Percentiles rank a stretch among this genome's conserved stretches.
Evolutionary conservation across 495 filamentous ascomycete genomes (phyloP).

Genomic region (Lasiosphaeria miniovina): DNA sequence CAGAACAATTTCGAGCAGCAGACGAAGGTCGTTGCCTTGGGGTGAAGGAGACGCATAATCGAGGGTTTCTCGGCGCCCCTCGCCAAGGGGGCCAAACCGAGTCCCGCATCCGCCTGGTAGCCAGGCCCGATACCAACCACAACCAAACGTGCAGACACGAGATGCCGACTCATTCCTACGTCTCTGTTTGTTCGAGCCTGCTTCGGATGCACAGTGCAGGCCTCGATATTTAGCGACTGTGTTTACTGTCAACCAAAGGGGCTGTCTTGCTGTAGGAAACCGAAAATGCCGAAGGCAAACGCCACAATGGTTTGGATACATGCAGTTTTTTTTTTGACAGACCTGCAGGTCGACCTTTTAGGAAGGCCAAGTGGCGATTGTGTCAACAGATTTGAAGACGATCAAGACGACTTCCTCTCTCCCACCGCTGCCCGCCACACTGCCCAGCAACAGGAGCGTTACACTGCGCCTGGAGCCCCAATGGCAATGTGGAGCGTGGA

Average conservation of each 20-base stretch:
- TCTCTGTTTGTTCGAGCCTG: no score
- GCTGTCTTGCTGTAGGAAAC: not conserved
- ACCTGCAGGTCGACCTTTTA: not conserved
- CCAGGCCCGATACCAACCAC: no score
- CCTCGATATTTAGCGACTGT: no score
- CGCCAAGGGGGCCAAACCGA: no score
- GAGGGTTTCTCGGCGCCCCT: no score
- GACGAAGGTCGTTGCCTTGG: no score
- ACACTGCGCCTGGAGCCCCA: not conserved
- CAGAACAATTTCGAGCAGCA: no score
- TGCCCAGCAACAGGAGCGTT: not conserved
- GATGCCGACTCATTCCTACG: no score
- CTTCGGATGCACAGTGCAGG: no score
- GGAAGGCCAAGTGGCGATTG: slow-evolving; percentile 1
- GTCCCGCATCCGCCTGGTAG: no score
- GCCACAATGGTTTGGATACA: not conserved
- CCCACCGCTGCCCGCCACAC: not conserved
- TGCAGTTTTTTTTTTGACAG: not conserved
- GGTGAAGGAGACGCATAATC: no score
- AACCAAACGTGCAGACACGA: no score
- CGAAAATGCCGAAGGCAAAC: not conserved
- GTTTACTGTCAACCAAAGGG: not conserved
- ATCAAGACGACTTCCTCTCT: not conserved
- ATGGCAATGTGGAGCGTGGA: not conserved
- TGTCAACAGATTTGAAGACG: not conserved